phyloP scores from a whole-genome alignment of 2,329 filamentous ascomycete genomes.

The Magnaporthiopsis poae region DNA sequence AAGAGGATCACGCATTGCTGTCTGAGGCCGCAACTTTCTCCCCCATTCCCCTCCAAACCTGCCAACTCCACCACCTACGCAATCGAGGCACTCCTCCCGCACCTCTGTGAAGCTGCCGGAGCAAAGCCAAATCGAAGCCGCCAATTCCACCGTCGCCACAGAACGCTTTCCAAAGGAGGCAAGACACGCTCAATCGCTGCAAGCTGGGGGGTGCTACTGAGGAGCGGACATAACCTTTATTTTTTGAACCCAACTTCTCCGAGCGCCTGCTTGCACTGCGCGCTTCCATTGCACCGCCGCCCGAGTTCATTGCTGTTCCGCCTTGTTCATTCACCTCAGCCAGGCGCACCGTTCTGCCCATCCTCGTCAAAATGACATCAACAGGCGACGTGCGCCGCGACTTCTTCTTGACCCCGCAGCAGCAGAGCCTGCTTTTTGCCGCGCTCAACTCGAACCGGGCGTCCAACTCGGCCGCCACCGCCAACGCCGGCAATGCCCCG shows the following conservation, averaged over 20 bases:
- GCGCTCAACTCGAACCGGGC: conserved; percentile 63
- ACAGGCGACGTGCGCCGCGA: conserved; percentile 39
- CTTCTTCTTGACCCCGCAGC: conserved; percentile 64
- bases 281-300: background rate
- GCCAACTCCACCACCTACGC: background rate
- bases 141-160: too few species aligned
- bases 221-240: background rate
- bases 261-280: background rate
- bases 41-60: conserved; percentile 4
- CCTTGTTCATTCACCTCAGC: background rate
- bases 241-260: background rate
- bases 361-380: conserved; percentile 37
- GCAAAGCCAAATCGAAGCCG: too few species aligned
- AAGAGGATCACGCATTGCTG: background rate
- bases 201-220: background rate
- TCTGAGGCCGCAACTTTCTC: conserved; percentile 14
- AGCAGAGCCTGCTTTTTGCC: conserved; percentile 66
- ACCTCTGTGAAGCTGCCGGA: background rate
- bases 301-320: background rate
- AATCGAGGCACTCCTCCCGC: background rate
- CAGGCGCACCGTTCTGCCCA: conserved; percentile 1
- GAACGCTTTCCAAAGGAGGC: background rate
- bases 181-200: background rate
- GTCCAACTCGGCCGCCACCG: conserved; percentile 24
- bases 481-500: conserved; percentile 13